Percentiles rank a stretch among this genome's conserved stretches.
These are phyloP conservation scores for Micractinium conductrix DNA, from an alignment of 139 green algal species.

Conservation along the genomic window DNA sequence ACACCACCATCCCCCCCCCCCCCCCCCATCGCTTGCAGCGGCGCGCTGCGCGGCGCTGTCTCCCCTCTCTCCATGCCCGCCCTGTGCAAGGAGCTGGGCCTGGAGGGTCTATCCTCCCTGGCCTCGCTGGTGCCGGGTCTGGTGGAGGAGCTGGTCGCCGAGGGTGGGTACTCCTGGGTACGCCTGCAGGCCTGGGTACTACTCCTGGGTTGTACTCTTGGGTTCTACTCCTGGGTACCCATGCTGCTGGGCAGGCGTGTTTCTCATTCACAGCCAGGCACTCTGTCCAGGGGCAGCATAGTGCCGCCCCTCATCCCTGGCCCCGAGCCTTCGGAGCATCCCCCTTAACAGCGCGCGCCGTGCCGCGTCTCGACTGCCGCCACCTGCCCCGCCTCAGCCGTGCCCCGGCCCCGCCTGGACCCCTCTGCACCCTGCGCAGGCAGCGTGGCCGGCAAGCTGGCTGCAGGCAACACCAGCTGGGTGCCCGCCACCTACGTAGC, in stretches of 20 bases:
- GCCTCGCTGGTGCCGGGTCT: constrained; percentile 40
- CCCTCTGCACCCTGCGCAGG: constrained; percentile 8
- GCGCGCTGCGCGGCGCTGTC: constrained; percentile 74
- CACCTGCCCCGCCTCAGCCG: background rate
- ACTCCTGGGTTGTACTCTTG: no score
- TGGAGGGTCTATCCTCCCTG: constrained; percentile 31
- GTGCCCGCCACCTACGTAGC: constrained; percentile 66
- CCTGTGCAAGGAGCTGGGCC: constrained; percentile 49
- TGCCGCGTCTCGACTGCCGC: no score
- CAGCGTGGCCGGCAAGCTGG: constrained; percentile 65
- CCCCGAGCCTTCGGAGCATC: no score
- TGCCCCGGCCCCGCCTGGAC: background rate
- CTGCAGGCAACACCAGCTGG: constrained; percentile 74
- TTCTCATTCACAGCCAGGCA: no score
- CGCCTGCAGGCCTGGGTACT: no score
- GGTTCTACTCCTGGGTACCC: no score
- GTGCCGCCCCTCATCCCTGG: no score
- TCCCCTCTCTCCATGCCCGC: constrained; percentile 55
- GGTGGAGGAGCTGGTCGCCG: constrained; percentile 59
- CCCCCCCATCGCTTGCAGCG: constrained; percentile 62
- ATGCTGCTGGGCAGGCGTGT: no score
- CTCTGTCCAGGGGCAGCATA: no score
- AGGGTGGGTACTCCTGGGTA: no score
- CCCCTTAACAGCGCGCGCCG: no score
- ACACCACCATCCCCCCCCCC: background rate